These are phyloP conservation scores for Colletotrichum sp. DNA, from an alignment of 2,329 filamentous ascomycete species.

Conservation along the genomic window DNA sequence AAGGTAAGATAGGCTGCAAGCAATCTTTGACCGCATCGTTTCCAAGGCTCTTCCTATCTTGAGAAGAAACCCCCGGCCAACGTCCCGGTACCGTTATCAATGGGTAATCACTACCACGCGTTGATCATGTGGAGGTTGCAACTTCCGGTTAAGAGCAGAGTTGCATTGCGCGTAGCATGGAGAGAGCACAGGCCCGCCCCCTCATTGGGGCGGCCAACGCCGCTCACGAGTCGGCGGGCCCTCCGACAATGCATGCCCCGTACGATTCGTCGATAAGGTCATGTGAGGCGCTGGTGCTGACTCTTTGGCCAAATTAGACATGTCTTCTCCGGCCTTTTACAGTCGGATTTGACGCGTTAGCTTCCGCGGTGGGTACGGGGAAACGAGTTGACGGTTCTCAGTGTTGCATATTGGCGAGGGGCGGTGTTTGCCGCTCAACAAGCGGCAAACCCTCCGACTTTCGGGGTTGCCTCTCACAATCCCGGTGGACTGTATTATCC, in stretches of 20 bases:
- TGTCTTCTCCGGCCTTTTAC: not conserved
- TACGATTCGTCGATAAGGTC: not conserved
- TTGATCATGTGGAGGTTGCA: not conserved
- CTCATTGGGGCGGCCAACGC: slow-evolving; percentile 4
- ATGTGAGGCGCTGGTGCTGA: not conserved
- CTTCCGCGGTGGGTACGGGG: not conserved
- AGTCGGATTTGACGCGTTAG: not conserved
- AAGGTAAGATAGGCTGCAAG: not conserved
- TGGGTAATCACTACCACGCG: not conserved
- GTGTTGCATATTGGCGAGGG: not conserved
- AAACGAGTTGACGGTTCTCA: not conserved
- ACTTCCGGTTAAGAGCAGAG: not conserved
- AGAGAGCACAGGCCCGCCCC: not conserved
- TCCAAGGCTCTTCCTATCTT: not conserved
- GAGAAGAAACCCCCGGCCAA: not conserved
- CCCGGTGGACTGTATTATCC: not conserved
- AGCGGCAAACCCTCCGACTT: not conserved
- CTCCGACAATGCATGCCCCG: not conserved
- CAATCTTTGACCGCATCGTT: not conserved
- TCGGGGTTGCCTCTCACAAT: not conserved
- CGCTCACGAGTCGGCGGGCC: not conserved
- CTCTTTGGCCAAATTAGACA: not conserved
- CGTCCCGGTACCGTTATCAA: not conserved
- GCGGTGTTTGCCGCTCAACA: not conserved
- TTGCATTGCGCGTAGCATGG: not conserved